These are phyloP conservation scores for Pythium phragmitis DNA, from an alignment of 352 stramenopile species.

Conservation along the genomic window DNA sequence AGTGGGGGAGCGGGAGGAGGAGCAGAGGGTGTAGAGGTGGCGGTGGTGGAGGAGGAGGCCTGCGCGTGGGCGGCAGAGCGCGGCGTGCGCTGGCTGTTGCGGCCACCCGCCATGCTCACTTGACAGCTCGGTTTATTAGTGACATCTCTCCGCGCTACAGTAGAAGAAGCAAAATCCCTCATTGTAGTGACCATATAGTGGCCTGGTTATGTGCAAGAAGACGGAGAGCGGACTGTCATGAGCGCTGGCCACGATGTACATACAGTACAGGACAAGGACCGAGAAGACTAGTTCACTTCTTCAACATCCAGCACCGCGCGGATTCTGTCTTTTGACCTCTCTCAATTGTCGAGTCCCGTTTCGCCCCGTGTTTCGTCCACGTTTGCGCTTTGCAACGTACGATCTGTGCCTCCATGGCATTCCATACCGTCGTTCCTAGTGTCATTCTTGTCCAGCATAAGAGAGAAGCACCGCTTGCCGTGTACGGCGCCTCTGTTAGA, in stretches of 20 bases:
- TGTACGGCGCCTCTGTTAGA: too few species aligned
- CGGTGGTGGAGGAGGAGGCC: background rate
- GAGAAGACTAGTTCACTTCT: slow-evolving; percentile 6
- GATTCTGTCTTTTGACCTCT: background rate
- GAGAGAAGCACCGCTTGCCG: too few species aligned
- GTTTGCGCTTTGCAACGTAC: background rate
- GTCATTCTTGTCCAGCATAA: too few species aligned
- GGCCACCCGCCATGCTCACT: slow-evolving; percentile 4
- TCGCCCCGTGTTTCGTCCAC: background rate
- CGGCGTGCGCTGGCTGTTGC: slow-evolving; percentile 10
- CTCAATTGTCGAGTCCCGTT: background rate
- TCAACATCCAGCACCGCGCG: background rate
- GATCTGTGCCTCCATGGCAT: background rate
- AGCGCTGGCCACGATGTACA: slow-evolving; percentile 7
- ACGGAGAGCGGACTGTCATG: background rate
- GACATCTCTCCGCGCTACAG: slow-evolving; percentile 3
- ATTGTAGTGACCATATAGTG: slow-evolving; percentile 1
- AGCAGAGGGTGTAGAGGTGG: background rate
- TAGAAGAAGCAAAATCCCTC: background rate
- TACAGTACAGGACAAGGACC: background rate
- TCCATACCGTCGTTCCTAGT: too few species aligned
- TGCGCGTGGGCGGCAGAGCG: background rate
- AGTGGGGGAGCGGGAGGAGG: slow-evolving; percentile 7
- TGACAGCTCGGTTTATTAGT: slow-evolving; percentile 5
- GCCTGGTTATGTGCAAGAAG: slow-evolving; percentile 13